These are phyloP conservation scores for Sporothrix brasiliensis DNA, from an alignment of 2,329 filamentous ascomycete species.

Conservation along the genomic window DNA sequence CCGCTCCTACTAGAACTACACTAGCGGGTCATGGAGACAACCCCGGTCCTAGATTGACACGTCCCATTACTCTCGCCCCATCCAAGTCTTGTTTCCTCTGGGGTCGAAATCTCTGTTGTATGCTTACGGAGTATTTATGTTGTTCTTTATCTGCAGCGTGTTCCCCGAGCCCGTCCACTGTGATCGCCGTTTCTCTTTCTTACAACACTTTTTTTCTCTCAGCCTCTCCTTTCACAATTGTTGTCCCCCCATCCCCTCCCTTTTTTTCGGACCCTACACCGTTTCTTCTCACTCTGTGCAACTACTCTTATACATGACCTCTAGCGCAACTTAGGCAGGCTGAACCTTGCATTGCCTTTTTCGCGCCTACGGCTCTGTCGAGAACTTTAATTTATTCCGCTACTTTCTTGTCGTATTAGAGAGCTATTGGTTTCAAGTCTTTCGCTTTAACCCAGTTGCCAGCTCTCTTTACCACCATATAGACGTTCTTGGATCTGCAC, in stretches of 20 bases:
- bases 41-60: not conserved
- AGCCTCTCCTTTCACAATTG: not conserved
- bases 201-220: not conserved
- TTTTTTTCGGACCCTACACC: not conserved
- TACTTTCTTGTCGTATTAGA: not conserved
- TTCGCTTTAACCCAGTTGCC: not conserved
- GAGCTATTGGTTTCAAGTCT: not conserved
- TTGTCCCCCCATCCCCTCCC: too few species aligned
- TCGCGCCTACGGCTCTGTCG: not conserved
- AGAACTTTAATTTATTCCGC: not conserved
- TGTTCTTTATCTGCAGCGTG: not conserved
- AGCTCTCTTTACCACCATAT: not conserved
- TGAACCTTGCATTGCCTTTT: not conserved
- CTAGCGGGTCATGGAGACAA: conserved; percentile 24
- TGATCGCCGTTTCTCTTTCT: conserved; percentile 6
- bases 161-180: not conserved
- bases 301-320: not conserved
- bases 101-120: conserved; percentile 7
- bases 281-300: not conserved
- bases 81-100: conserved; percentile 13
- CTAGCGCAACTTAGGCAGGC: not conserved
- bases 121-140: not conserved
- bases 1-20: conserved; percentile 19
- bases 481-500: too few species aligned
- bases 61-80: conserved; percentile 14